Percentiles rank a stretch among this genome's conserved stretches.
These are phyloP conservation scores for Neofusicoccum parvum DNA, from an alignment of 2,329 filamentous ascomycete genomes.

Conservation along the genomic window DNA sequence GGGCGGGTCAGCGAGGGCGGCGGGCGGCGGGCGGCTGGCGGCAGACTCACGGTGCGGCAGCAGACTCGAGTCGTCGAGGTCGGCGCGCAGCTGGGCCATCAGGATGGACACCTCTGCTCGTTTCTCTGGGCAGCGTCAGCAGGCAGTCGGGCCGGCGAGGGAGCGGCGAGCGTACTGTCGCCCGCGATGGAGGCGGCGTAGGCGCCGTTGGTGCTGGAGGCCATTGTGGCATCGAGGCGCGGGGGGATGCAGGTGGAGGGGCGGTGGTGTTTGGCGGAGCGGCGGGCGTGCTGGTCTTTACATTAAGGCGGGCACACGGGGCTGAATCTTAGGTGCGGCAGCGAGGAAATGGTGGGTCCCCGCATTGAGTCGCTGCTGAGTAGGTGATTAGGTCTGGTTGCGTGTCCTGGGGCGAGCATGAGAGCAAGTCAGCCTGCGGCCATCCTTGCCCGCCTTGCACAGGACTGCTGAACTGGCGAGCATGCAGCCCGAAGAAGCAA, in stretches of 20 bases:
- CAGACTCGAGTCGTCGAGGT: constrained; percentile 63
- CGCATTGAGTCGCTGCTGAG: constrained; percentile 21
- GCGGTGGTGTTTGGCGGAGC: constrained; percentile 6
- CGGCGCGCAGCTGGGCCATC: constrained; percentile 62
- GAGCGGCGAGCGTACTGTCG: constrained; percentile 8
- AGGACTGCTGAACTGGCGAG: constrained; percentile 15
- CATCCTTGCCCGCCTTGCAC: constrained; percentile 18
- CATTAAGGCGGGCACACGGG: constrained; percentile 21
- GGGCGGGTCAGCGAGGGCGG: constrained; percentile 4
- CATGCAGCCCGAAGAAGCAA: constrained; percentile 13
- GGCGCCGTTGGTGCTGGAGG: constrained; percentile 16
- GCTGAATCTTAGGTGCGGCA: constrained; percentile 21
- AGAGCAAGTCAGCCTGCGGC: constrained; percentile 19
- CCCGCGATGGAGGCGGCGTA: constrained; percentile 20
- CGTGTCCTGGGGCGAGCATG: constrained; percentile 14
- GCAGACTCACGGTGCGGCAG: constrained; percentile 59
- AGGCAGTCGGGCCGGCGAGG: background rate
- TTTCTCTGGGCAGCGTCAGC: constrained; percentile 55
- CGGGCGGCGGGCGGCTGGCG: background rate
- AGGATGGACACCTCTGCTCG: constrained; percentile 67
- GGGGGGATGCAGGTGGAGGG: background rate
- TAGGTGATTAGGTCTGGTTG: constrained; percentile 15
- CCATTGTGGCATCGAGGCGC: constrained; percentile 18
- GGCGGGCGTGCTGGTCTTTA: constrained; percentile 7
- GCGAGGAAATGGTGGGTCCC: constrained; percentile 19